Evolutionary conservation across 257 asterid genomes (phyloP).

Genomic region (Avicennia marina): DNA sequence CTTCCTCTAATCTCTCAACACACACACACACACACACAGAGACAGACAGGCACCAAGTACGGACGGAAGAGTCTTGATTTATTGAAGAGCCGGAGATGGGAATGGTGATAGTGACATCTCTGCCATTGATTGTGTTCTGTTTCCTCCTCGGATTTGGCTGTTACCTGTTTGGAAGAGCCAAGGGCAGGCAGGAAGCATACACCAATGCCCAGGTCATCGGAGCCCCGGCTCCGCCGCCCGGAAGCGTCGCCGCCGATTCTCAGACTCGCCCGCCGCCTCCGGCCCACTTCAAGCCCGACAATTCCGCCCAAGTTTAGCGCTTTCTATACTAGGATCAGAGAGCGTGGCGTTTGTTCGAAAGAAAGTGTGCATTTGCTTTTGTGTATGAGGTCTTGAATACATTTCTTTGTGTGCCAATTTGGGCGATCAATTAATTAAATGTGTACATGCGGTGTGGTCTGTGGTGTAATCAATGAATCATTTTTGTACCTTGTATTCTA

Average conservation of each 20-base stretch:
- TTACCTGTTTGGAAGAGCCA: constrained; percentile 70
- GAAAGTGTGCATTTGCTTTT: too few species aligned
- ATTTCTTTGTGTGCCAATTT: too few species aligned
- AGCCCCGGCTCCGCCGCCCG: constrained; percentile 73
- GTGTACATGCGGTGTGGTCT: too few species aligned
- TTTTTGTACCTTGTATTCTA: too few species aligned
- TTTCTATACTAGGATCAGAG: not conserved
- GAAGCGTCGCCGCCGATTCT: constrained; percentile 18
- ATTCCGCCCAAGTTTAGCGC: constrained; percentile 33
- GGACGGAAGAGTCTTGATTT: not conserved
- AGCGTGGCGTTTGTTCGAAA: too few species aligned
- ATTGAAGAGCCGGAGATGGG: constrained; percentile 40
- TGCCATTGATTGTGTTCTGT: constrained; percentile 72
- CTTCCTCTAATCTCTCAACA: too few species aligned
- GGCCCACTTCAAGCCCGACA: constrained; percentile 34
- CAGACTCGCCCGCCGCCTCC: constrained; percentile 22
- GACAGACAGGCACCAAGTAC: not conserved
- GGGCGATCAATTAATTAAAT: too few species aligned
- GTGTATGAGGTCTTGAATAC: too few species aligned
- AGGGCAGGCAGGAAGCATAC: constrained; percentile 65
- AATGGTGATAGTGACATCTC: constrained; percentile 74
- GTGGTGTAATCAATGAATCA: too few species aligned
- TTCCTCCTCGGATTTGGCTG: constrained; percentile 78
- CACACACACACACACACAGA: too few species aligned
- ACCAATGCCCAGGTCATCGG: constrained; percentile 71